Evolutionary conservation across 306 rosid genomes (phyloP).

Genomic region (Myrica gale): DNA sequence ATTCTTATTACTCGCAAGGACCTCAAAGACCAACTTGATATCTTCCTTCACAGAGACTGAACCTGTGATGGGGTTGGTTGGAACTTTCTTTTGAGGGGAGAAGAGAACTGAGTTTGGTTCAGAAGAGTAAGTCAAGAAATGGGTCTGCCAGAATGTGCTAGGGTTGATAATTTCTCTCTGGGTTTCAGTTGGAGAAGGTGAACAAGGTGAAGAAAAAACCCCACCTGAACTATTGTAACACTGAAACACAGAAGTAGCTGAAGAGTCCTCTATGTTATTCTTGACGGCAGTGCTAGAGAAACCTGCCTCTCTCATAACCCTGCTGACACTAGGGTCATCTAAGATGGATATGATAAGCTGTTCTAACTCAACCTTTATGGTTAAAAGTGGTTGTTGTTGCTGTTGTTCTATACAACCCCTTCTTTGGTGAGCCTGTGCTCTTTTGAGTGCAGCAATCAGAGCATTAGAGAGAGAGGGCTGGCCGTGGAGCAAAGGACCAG

Average conservation of each 20-base stretch:
- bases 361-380: conserved; percentile 74
- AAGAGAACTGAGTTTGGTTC: conserved; percentile 52
- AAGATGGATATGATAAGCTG: conserved; percentile 85
- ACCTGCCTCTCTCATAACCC: conserved; percentile 98
- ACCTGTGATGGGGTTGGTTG: conserved; percentile 23
- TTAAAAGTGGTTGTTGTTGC: conserved; percentile 72
- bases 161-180: conserved; percentile 34
- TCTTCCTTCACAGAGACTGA: conserved; percentile 59
- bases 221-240: conserved; percentile 60
- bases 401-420: conserved; percentile 92
- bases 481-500: conserved; percentile 54
- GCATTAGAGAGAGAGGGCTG: conserved; percentile 92
- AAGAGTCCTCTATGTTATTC: conserved; percentile 61
- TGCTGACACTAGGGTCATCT: conserved; percentile 92
- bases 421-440: conserved; percentile 97
- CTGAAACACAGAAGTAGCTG: conserved; percentile 54
- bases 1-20: conserved; percentile 51
- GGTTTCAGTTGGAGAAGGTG: conserved; percentile 53
- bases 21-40: conserved; percentile 57
- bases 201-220: conserved; percentile 78
- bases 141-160: conserved; percentile 43
- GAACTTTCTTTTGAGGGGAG: conserved; percentile 55
- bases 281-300: conserved; percentile 79
- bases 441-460: conserved; percentile 83
- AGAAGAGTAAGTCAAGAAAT: conserved; percentile 45